Evolutionary conservation across 768 basidiomycete species (phyloP).

Genomic region (Kondoa subrosea): DNA sequence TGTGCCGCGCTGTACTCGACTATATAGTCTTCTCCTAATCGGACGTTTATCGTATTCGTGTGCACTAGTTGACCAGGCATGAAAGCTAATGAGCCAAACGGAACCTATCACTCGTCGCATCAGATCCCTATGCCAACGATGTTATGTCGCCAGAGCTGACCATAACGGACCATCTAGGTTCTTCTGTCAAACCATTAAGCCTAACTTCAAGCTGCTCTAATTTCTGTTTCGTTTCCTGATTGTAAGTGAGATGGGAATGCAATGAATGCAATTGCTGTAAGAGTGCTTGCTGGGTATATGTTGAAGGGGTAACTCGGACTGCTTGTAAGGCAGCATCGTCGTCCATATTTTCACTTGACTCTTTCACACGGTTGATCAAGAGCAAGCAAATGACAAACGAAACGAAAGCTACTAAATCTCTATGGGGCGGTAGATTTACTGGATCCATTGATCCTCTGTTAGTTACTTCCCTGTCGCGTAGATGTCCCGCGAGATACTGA

Average conservation of each 20-base stretch:
- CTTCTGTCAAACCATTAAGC: not conserved
- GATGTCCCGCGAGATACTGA: not conserved
- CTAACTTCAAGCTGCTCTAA: not conserved
- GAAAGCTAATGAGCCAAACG: conserved; percentile 22
- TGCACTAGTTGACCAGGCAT: conserved; percentile 22
- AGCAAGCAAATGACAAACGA: not conserved
- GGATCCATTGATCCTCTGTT: conserved; percentile 77
- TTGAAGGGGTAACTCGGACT: not conserved
- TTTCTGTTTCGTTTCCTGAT: not conserved
- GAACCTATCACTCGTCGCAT: conserved; percentile 9
- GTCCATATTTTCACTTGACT: not conserved
- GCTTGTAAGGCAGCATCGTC: not conserved
- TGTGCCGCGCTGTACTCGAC: conserved; percentile 3
- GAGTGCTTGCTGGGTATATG: not conserved
- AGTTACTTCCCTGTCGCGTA: conserved; percentile 26
- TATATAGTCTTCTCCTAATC: not conserved
- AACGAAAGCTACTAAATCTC: conserved; percentile 1
- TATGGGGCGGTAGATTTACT: conserved; percentile 47
- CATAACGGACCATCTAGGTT: not conserved
- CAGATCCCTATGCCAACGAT: not conserved
- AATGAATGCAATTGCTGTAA: not conserved
- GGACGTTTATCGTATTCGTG: conserved; percentile 22
- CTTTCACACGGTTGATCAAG: too few species aligned
- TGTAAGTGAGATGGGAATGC: not conserved
- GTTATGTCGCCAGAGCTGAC: not conserved